A percentile compares a stretch with the other conserved stretches of the same genome.
phyloP scores from a whole-genome alignment of 2,329 filamentous ascomycete species.

The Cyclaneusma minus region DNA sequence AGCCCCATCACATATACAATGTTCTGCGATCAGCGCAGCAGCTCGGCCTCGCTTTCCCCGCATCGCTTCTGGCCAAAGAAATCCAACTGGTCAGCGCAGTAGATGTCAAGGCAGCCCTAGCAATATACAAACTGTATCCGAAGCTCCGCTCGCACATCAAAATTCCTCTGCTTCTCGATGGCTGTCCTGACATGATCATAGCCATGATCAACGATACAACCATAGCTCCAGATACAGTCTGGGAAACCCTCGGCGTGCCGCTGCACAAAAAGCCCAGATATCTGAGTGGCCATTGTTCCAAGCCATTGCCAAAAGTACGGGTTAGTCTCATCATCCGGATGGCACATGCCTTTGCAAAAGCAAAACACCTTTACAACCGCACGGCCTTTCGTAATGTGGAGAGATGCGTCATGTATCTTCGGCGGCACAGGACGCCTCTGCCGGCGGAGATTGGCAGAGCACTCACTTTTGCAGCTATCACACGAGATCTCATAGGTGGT shows the following conservation, averaged over 20 bases:
- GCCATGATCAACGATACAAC: conserved; percentile 2
- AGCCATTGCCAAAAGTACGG: conserved; percentile 6
- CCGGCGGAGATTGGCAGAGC: conserved; percentile 9
- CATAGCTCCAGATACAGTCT: conserved; percentile 7
- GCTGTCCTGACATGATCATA: conserved; percentile 2
- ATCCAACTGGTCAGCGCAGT: conserved; percentile 1
- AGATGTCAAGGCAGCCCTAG: conserved; percentile 1
- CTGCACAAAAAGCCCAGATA: conserved; percentile 3
- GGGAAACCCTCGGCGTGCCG: conserved; percentile 10
- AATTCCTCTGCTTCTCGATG: conserved; percentile 1
- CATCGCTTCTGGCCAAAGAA: conserved; percentile 1
- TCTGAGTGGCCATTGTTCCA: conserved; percentile 1
- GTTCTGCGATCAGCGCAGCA: conserved; percentile 1
- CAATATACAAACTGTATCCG: conserved; percentile 2
- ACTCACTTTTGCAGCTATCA: conserved; percentile 10
- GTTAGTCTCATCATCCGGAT: conserved; percentile 11
- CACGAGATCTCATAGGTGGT: conserved; percentile 7
- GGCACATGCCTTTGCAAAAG: conserved; percentile 13
- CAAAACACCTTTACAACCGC: conserved; percentile 4
- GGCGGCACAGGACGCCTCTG: conserved; percentile 8
- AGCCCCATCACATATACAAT: background rate
- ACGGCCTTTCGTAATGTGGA: conserved; percentile 13
- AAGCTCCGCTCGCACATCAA: background rate
- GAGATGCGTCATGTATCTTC: conserved; percentile 13
- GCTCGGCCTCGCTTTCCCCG: conserved; percentile 1